Base-by-base conservation (phyloP, 768 basidiomycete genomes). In the Collybia mongolica region DNA sequence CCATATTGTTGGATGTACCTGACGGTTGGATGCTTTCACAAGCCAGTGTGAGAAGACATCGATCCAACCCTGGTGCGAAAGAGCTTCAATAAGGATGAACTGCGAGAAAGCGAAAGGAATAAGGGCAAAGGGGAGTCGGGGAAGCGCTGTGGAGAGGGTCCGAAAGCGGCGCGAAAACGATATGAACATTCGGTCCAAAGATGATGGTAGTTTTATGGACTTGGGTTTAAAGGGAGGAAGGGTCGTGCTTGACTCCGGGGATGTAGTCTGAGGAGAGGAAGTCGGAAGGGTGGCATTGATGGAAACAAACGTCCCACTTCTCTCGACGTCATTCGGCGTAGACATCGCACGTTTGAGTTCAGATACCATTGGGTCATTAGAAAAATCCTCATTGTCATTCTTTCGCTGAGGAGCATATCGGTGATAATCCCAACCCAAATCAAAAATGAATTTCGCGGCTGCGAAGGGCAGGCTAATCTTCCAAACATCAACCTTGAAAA, bases 71-170 rank as follows among this genome's bases (percentile, higher is more conserved):
- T 86, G 83, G 54, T 83, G 77, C 18, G 84, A 76, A 2, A 99
- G 78, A 0, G 77, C 89, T 61, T 95, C 89, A 48, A 97, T 91
- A 47, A 99, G 82, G 55, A 98, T 92, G 70, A 98, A 98, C 69
- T 95, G 93, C 1, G 89, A 86, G 62, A 98, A 94, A 0, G 93
- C 90, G 62, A 99, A 99, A 0, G 92, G 93, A 12, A 97, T 73
- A 6, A 97, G 81, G 8, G 83, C 79, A 53, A 94, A 83, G 0
- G 94, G 95, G 0, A 96, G 72, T 23, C 86, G 79, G 0, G 82
- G 77, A 19, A 85, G 68, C 28, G 83, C 81, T 7, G 79, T 81
- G 62, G 79, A 74, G 51, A 88, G 73, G 0, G 90, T 93, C 0
- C 93, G 93, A 64, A 92, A 91, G 42, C 73, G 72, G 17, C 52